Conservation (phyloP, 129 eudicot species). For the Rutidosis leptorrhynchoides region DNA sequence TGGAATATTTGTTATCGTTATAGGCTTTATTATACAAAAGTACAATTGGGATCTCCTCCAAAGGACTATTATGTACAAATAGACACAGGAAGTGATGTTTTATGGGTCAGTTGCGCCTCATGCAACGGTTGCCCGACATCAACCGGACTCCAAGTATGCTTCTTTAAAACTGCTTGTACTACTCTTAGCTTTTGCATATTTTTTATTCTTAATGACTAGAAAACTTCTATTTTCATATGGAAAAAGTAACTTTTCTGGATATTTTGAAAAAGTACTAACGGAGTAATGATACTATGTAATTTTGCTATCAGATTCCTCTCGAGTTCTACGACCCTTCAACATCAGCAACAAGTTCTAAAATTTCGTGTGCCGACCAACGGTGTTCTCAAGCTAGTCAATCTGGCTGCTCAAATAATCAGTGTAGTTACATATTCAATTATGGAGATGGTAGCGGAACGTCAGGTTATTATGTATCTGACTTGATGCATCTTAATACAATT, state of each 20-base stretch:
- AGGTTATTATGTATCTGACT: slow-evolving; percentile 77
- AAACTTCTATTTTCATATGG: too few relatives aligned
- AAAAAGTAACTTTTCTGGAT: not conserved
- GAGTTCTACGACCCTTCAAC: slow-evolving; percentile 71
- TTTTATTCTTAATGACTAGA: too few relatives aligned
- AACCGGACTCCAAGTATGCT: slow-evolving; percentile 79
- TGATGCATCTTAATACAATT: slow-evolving; percentile 63
- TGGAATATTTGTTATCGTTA: slow-evolving; percentile 17
- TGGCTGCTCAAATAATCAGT: slow-evolving; percentile 59
- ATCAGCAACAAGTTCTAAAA: slow-evolving; percentile 54
- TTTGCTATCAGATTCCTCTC: slow-evolving; percentile 53
- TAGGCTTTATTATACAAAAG: slow-evolving; percentile 87
- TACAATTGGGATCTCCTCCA: slow-evolving; percentile 80
- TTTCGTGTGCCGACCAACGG: slow-evolving; percentile 74
- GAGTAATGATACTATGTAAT: slow-evolving; percentile 1
- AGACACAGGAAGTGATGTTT: slow-evolving; percentile 94
- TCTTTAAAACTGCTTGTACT: too few relatives aligned
- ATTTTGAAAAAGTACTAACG: not conserved
- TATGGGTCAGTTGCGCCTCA: slow-evolving; percentile 84
- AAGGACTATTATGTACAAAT: slow-evolving; percentile 85
- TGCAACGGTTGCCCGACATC: slow-evolving; percentile 89
- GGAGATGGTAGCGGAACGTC: slow-evolving; percentile 96
- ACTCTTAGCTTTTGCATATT: too few relatives aligned
- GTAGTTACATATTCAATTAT: slow-evolving; percentile 81
- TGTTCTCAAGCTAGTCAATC: slow-evolving; percentile 66